Percentiles rank a stretch among this genome's conserved stretches.
phyloP scores from a whole-genome alignment of 306 rosid species.

The Oemleria cerasiformis region DNA sequence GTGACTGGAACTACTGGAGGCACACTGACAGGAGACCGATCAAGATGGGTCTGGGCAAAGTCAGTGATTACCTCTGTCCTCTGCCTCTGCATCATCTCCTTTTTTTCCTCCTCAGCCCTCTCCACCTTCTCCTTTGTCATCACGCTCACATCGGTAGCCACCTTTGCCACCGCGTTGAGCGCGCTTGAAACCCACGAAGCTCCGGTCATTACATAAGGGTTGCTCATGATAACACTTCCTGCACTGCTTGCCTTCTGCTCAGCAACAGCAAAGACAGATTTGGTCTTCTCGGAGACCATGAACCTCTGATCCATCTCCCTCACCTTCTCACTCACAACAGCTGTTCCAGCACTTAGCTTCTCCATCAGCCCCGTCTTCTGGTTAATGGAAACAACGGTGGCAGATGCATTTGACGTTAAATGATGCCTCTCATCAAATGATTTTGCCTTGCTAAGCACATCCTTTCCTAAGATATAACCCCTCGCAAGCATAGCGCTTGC shows the following conservation, averaged over 20 bases:
- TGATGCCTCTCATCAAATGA: constrained; percentile 65
- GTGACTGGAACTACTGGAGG: constrained; percentile 56
- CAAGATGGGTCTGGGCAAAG: constrained; percentile 44
- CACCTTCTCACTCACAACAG: constrained; percentile 55
- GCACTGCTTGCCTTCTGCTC: constrained; percentile 81
- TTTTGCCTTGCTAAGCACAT: constrained; percentile 66
- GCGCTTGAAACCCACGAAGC: constrained; percentile 66
- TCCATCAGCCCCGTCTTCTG: constrained; percentile 55
- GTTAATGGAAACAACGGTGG: constrained; percentile 63
- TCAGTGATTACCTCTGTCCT: constrained; percentile 38
- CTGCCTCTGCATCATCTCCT: constrained; percentile 34
- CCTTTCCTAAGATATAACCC: constrained; percentile 77
- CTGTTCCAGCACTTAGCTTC: constrained; percentile 56
- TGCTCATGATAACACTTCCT: constrained; percentile 62
- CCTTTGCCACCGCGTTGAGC: constrained; percentile 50
- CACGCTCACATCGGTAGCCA: constrained; percentile 56
- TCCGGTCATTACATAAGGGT: constrained; percentile 50
- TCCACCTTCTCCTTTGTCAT: constrained; percentile 69
- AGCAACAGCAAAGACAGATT: constrained; percentile 54
- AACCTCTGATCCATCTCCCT: constrained; percentile 59
- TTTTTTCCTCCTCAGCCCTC: constrained; percentile 55
- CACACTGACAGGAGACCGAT: constrained; percentile 36
- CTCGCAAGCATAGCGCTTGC: constrained; percentile 77
- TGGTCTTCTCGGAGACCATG: constrained; percentile 62
- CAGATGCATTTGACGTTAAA: constrained; percentile 62